phyloP scores from a whole-genome alignment of 352 stramenopile species.

The Pythium guiyangense region DNA sequence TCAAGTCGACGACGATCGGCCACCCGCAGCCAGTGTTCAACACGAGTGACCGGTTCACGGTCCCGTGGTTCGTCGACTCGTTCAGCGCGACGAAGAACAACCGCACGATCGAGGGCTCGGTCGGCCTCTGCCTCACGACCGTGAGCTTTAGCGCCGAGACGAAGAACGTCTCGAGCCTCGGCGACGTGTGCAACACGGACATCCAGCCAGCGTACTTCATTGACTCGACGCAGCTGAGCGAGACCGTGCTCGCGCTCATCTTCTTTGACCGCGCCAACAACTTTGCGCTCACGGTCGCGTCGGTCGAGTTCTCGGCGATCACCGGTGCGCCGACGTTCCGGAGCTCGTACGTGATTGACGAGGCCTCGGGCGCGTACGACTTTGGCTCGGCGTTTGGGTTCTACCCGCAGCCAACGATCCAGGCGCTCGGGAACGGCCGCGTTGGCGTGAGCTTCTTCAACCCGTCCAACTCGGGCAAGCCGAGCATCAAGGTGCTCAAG shows the following conservation, averaged over 20 bases:
- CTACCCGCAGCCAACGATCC: constrained; percentile 62
- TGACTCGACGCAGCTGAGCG: constrained; percentile 56
- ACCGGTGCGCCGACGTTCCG: constrained; percentile 58
- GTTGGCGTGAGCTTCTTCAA: constrained; percentile 72
- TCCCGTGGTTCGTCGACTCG: constrained; percentile 66
- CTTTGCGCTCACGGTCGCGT: constrained; percentile 64
- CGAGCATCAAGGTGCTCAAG: constrained; percentile 72
- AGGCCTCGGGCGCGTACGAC: constrained; percentile 56
- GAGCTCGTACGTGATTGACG: constrained; percentile 53
- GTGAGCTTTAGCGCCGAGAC: constrained; percentile 20
- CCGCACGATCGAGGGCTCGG: constrained; percentile 27
- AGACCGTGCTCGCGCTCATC: constrained; percentile 52
- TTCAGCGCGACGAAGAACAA: constrained; percentile 41
- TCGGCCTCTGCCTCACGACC: constrained; percentile 59
- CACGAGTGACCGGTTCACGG: constrained; percentile 48
- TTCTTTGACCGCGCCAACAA: constrained; percentile 75
- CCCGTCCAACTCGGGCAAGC: constrained; percentile 63
- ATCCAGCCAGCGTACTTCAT: constrained; percentile 70
- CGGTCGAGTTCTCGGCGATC: constrained; percentile 62
- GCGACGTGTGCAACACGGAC: constrained; percentile 42
- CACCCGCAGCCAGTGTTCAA: constrained; percentile 61
- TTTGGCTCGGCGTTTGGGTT: constrained; percentile 64
- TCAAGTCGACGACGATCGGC: constrained; percentile 42
- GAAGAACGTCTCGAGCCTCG: constrained; percentile 21
- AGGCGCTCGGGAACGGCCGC: constrained; percentile 43